Evolutionary conservation across 106 monocot species (phyloP).

Genomic region (Amphibolis antarctica): DNA sequence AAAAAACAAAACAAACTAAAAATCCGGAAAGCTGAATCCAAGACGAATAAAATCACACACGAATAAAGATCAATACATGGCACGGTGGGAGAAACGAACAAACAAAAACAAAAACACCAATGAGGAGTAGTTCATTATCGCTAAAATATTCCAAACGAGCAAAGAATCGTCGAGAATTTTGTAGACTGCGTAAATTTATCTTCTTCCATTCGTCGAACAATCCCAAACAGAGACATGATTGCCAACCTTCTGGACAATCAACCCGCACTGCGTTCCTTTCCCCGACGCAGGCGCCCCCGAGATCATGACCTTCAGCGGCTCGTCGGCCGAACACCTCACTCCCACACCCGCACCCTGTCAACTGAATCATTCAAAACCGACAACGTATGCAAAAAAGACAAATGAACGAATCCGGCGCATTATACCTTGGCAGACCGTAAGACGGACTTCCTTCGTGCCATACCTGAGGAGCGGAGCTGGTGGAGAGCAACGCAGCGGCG

Average conservation of each 20-base stretch:
- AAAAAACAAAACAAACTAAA: neutral
- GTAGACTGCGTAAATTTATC: no score
- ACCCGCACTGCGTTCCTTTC: slow-evolving; percentile 80
- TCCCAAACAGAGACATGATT: neutral
- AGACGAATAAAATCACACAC: neutral
- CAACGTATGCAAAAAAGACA: neutral
- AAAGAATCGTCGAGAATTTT: no score
- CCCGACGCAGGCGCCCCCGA: slow-evolving; percentile 91
- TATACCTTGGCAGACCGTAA: neutral
- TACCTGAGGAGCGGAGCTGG: neutral
- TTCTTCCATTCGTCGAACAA: no score
- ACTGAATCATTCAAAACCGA: neutral
- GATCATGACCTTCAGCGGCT: slow-evolving; percentile 89
- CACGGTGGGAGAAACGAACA: no score
- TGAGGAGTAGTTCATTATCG: no score
- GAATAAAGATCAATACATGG: no score
- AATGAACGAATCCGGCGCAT: neutral
- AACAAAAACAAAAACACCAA: no score
- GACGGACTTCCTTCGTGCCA: neutral
- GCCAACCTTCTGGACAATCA: slow-evolving; percentile 64
- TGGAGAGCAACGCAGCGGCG: neutral
- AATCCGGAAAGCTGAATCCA: neutral
- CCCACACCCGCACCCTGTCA: neutral
- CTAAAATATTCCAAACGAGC: no score
- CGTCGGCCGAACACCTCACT: slow-evolving; percentile 19